Evolutionary conservation across 768 basidiomycete species (phyloP).

Genomic region (Boletellus ananiceps): DNA sequence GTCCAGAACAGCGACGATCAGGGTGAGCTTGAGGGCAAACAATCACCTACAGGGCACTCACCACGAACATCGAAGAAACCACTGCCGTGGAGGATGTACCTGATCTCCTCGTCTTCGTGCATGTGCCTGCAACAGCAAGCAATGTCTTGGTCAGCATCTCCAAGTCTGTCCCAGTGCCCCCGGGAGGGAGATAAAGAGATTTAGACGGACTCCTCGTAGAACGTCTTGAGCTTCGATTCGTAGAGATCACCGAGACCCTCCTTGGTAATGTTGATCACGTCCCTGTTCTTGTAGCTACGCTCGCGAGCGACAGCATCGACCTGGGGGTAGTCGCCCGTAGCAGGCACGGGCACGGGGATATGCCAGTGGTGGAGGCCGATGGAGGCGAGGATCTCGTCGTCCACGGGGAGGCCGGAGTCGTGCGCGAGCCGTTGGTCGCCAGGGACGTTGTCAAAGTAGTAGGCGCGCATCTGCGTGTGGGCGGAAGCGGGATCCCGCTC

Average conservation of each 20-base stretch:
- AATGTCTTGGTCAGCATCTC: too few species aligned
- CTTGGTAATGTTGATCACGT: slow-evolving; percentile 72
- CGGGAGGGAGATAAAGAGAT: background rate
- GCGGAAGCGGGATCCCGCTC: too few species aligned
- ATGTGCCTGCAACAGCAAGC: slow-evolving; percentile 55
- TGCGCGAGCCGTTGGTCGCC: slow-evolving; percentile 83
- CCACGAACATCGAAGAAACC: slow-evolving; percentile 93
- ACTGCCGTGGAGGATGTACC: slow-evolving; percentile 80
- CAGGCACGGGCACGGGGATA: slow-evolving; percentile 52
- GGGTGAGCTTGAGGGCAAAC: background rate
- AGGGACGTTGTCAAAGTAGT: slow-evolving; percentile 68
- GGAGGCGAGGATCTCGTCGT: slow-evolving; percentile 41
- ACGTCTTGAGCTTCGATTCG: slow-evolving; percentile 75
- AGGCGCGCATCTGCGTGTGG: slow-evolving; percentile 53
- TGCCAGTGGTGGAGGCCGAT: slow-evolving; percentile 67
- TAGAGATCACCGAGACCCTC: slow-evolving; percentile 78
- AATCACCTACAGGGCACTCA: slow-evolving; percentile 30
- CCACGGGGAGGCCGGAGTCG: slow-evolving; percentile 59
- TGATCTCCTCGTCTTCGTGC: slow-evolving; percentile 95
- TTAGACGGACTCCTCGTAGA: slow-evolving; percentile 71
- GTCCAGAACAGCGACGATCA: background rate
- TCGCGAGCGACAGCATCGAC: slow-evolving; percentile 62
- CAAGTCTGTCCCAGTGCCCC: background rate
- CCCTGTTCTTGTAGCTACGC: slow-evolving; percentile 79
- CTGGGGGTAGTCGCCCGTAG: slow-evolving; percentile 38